These are phyloP conservation scores for Coniochaeta hoffmannii DNA, from an alignment of 2,329 filamentous ascomycete species.

Conservation along the genomic window DNA sequence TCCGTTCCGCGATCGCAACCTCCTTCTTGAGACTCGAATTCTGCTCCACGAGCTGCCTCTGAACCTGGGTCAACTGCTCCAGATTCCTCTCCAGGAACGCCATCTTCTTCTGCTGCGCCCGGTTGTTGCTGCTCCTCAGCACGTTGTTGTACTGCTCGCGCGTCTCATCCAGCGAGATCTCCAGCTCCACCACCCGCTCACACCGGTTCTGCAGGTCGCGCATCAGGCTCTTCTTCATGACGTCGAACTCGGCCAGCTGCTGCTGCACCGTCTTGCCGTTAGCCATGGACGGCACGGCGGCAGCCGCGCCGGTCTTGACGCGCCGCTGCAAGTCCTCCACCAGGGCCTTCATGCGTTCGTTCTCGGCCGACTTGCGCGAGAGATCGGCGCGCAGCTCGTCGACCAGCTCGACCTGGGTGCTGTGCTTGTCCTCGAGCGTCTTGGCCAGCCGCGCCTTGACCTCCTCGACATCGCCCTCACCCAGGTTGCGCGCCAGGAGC, in stretches of 20 bases:
- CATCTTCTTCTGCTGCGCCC: slow-evolving; percentile 99
- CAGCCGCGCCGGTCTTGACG: slow-evolving; percentile 51
- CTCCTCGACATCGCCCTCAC: slow-evolving; percentile 72
- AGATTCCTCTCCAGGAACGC: slow-evolving; percentile 97
- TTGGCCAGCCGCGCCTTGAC: slow-evolving; percentile 74
- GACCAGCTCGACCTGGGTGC: slow-evolving; percentile 63
- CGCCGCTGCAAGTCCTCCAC: slow-evolving; percentile 74
- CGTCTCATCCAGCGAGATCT: slow-evolving; percentile 95
- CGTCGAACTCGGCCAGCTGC: slow-evolving; percentile 97
- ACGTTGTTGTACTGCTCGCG: slow-evolving; percentile 99
- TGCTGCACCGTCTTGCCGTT: slow-evolving; percentile 92
- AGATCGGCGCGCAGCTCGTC: slow-evolving; percentile 73
- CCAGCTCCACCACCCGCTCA: slow-evolving; percentile 94
- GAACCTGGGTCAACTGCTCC: slow-evolving; percentile 94
- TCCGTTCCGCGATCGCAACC: slow-evolving; percentile 95
- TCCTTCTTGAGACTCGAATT: slow-evolving; percentile 98
- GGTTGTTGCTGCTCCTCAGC: slow-evolving; percentile 90
- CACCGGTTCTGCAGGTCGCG: slow-evolving; percentile 96
- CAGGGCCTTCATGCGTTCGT: slow-evolving; percentile 69
- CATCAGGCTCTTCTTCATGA: slow-evolving; percentile 99
- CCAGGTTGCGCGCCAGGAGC: slow-evolving; percentile 70
- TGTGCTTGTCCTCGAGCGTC: slow-evolving; percentile 68
- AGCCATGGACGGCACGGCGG: slow-evolving; percentile 47
- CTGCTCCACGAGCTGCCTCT: slow-evolving; percentile 95
- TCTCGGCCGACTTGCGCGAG: slow-evolving; percentile 70